Base-by-base conservation (phyloP, 1,284 basidiomycete species). In the Marasmius tenuissimus region DNA sequence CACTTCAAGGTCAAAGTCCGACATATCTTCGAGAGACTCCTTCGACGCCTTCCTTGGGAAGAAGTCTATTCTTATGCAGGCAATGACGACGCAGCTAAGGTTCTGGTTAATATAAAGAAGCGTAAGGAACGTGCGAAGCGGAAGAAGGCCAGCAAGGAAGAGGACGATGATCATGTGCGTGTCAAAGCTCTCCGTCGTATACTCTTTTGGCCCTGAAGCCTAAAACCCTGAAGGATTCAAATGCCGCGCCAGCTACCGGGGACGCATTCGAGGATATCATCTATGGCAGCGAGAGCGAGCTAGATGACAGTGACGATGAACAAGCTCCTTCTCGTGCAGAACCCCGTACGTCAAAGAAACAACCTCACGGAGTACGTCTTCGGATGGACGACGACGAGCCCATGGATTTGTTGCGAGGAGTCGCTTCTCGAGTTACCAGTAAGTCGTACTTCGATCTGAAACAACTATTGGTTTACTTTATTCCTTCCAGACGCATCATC, bases 1-100 rank as follows among this genome's bases (percentile, higher is more conserved):
- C 97, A 98, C 75, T 99, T 99, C 86, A 99, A 99, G 76, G 83
- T 86, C 60, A 98, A 98, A 79, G 94, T 98, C 12, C 87, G 95
- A 51, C 96, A 98, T 76, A 96, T 99, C 63, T 95, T 99, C 69
- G 97, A 99, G 80, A 87, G 97, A 52, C 89, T 99, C 84, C 84
- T 99, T 65, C 83, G 97, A 63, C 86, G 96, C 64, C 97, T 98
- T 71, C 92, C 91, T 0, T 97, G 88, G 81, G 89, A 96, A 56
- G 89, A 89, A 20, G 87, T 99, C 6, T 91, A 91, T 70, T 76
- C 81, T 16, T 85, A 85, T 65, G 91, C 92, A 35, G 89, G 91
- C 18, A 88, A 91, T 67, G 90, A 90, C 56, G 86, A 92, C 51
- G 85, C 86, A 1, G 80, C 83, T 18, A 92, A 92, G 73, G 90